Percentiles rank a stretch among this genome's conserved stretches.
phyloP scores from a whole-genome alignment of 129 eudicot species.

The Arctium minus region DNA sequence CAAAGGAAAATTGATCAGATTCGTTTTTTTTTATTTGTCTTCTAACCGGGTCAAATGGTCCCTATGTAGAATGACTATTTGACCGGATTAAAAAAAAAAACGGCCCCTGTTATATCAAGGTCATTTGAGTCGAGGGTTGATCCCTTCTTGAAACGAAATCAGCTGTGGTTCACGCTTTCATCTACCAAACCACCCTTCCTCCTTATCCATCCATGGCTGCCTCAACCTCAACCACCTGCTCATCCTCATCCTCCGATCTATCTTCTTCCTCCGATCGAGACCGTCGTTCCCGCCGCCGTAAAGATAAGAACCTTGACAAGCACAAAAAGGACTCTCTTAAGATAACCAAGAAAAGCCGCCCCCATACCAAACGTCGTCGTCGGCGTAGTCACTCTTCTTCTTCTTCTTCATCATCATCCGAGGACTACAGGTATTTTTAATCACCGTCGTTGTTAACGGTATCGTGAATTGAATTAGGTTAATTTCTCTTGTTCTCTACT shows the following conservation, averaged over 20 bases:
- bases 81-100: no score
- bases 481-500: neutral
- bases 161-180: neutral
- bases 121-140: constrained; percentile 9
- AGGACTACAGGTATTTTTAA: constrained; percentile 52
- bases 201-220: constrained; percentile 35
- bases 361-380: constrained; percentile 62
- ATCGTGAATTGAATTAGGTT: neutral
- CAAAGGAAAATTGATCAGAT: no score
- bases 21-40: no score
- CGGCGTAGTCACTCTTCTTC: constrained; percentile 52
- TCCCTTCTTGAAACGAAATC: neutral
- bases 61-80: no score
- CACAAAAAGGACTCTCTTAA: constrained; percentile 47
- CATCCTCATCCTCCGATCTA: constrained; percentile 36
- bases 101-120: neutral
- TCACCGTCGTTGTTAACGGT: neutral
- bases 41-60: no score
- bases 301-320: constrained; percentile 30
- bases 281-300: constrained; percentile 54
- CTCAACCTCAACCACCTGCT: constrained; percentile 39
- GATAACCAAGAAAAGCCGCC: constrained; percentile 58
- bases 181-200: neutral
- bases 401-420: constrained; percentile 55
- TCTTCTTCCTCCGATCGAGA: constrained; percentile 45